Conservation (phyloP, 2,329 filamentous ascomycete genomes). For the Fusarium dimerum region DNA sequence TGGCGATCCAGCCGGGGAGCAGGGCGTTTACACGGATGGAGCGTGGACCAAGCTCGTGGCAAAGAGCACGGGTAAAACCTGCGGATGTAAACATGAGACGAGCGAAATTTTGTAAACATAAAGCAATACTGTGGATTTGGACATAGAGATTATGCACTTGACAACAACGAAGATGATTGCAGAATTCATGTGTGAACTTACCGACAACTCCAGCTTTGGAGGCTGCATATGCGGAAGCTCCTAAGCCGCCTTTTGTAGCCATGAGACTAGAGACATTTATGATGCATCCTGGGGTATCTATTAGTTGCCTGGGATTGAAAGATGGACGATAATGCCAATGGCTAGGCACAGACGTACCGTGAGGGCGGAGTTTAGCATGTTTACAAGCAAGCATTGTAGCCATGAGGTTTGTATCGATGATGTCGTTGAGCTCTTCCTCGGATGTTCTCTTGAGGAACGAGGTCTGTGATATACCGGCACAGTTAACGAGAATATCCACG, state of each 20-base stretch:
- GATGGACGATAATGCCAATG: background rate
- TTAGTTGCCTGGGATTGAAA: background rate
- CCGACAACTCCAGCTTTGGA: slow-evolving; percentile 80
- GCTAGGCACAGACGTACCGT: slow-evolving; percentile 29
- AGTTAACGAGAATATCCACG: slow-evolving; percentile 71
- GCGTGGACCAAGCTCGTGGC: slow-evolving; percentile 59
- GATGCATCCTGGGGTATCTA: slow-evolving; percentile 57
- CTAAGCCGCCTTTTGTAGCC: slow-evolving; percentile 66
- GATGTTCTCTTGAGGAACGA: slow-evolving; percentile 61
- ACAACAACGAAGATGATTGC: too few relatives aligned
- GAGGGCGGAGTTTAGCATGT: slow-evolving; percentile 36
- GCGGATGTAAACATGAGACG: slow-evolving; percentile 14
- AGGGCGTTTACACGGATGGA: slow-evolving; percentile 78
- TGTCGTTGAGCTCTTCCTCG: slow-evolving; percentile 50
- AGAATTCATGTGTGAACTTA: slow-evolving; percentile 31
- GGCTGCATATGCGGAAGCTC: slow-evolving; percentile 74
- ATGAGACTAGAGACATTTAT: slow-evolving; percentile 82
- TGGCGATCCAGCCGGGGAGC: slow-evolving; percentile 80
- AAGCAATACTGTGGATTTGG: slow-evolving; percentile 22
- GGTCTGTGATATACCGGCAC: slow-evolving; percentile 71
- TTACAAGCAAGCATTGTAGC: slow-evolving; percentile 65
- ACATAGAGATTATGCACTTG: slow-evolving; percentile 6
- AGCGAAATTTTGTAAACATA: slow-evolving; percentile 17
- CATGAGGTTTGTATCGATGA: slow-evolving; percentile 71
- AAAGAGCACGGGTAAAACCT: slow-evolving; percentile 70